phyloP scores from a whole-genome alignment of 2,329 filamentous ascomycete species.

The Pseudonectria foliicola region DNA sequence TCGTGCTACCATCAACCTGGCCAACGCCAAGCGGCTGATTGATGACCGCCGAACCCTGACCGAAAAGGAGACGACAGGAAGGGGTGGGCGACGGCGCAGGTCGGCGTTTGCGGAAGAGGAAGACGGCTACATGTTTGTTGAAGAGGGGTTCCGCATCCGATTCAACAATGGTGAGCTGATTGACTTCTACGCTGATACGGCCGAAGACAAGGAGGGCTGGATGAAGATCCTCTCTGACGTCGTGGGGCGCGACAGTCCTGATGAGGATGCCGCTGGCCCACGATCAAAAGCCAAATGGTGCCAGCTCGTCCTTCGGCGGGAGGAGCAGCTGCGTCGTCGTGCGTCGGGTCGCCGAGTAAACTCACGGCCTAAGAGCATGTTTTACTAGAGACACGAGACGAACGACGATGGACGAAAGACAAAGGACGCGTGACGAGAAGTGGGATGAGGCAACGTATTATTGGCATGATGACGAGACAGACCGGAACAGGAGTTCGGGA shows the following conservation, averaged over 20 bases:
- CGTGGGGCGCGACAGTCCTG: conserved; percentile 47
- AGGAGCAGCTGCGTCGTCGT: conserved; percentile 51
- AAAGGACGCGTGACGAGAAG: conserved; percentile 5
- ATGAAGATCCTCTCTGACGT: conserved; percentile 79
- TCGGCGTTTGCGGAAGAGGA: conserved; percentile 97
- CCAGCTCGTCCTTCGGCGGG: conserved; percentile 57
- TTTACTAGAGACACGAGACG: conserved; percentile 30
- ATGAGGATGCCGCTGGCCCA: conserved; percentile 36
- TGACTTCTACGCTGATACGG: conserved; percentile 93
- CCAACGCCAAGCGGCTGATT: conserved; percentile 86
- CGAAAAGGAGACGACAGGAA: conserved; percentile 73
- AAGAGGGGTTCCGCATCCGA: conserved; percentile 96
- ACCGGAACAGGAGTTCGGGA: conserved; percentile 22
- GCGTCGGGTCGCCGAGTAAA: conserved; percentile 46
- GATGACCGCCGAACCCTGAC: conserved; percentile 81
- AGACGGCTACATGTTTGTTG: conserved; percentile 99
- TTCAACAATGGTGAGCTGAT: conserved; percentile 98
- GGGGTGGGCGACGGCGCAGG: conserved; percentile 73
- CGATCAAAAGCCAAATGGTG: conserved; percentile 56
- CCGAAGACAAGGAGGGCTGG: conserved; percentile 86
- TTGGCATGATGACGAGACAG: conserved; percentile 13
- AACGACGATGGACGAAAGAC: conserved; percentile 1
- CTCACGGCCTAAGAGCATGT: conserved; percentile 53
- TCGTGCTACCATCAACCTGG: conserved; percentile 91
- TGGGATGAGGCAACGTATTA: conserved; percentile 12